Percentiles rank a stretch among this genome's conserved stretches.
Evolutionary conservation across 2,329 filamentous ascomycete species (phyloP).

Genomic region (Cladosporium sp.): DNA sequence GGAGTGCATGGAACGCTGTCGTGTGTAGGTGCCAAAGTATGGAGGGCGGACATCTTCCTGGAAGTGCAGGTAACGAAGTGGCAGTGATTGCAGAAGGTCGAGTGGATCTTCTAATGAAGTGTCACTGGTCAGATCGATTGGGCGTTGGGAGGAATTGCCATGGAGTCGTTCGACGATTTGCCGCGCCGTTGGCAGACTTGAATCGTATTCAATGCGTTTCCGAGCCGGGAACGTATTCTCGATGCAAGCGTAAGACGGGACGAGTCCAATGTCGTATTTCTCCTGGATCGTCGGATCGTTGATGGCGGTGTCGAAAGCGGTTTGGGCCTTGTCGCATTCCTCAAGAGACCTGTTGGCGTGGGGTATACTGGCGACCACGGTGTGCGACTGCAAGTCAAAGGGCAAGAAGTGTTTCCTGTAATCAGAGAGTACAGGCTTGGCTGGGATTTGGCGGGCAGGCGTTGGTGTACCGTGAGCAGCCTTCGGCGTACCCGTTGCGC

Average conservation of each 20-base stretch:
- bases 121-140: slow-evolving; percentile 42
- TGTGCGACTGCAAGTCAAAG: slow-evolving; percentile 73
- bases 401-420: slow-evolving; percentile 67
- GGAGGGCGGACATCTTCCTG: slow-evolving; percentile 60
- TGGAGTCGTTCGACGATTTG: slow-evolving; percentile 42
- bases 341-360: slow-evolving; percentile 15
- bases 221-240: slow-evolving; percentile 1
- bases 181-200: slow-evolving; percentile 1
- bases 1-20: slow-evolving; percentile 46
- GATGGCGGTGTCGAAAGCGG: slow-evolving; percentile 28
- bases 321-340: slow-evolving; percentile 20
- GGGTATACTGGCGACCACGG: slow-evolving; percentile 58
- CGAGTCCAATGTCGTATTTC: slow-evolving; percentile 28
- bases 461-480: slow-evolving; percentile 9
- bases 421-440: slow-evolving; percentile 33
- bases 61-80: slow-evolving; percentile 61
- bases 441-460: neutral
- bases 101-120: slow-evolving; percentile 17
- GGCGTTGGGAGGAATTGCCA: slow-evolving; percentile 35
- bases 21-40: slow-evolving; percentile 71
- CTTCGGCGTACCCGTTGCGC: slow-evolving; percentile 22
- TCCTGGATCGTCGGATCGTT: slow-evolving; percentile 25
- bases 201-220: neutral
- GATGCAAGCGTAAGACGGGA: slow-evolving; percentile 18
- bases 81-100: slow-evolving; percentile 39